Conservation (phyloP, 2,329 filamentous ascomycete genomes). For the Claviceps humidiphila region DNA sequence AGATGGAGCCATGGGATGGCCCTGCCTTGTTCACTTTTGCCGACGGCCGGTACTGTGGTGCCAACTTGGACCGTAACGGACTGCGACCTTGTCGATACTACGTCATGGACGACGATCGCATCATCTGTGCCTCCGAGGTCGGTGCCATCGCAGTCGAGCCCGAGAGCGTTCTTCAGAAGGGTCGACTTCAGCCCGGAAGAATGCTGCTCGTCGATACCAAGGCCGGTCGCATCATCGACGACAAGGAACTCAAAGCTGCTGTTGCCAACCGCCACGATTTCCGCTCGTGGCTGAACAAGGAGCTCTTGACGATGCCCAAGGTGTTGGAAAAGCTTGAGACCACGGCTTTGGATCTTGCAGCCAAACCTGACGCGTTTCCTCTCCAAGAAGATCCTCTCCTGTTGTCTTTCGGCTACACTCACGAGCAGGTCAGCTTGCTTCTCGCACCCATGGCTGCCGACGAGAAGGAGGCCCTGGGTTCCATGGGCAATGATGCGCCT, state of each 20-base stretch:
- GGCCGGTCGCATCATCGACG: constrained; percentile 82
- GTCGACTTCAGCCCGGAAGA: constrained; percentile 81
- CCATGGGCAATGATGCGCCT: constrained; percentile 95
- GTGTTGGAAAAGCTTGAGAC: constrained; percentile 49
- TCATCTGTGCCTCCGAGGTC: constrained; percentile 93
- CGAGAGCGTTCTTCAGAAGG: constrained; percentile 82
- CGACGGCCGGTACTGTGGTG: constrained; percentile 91
- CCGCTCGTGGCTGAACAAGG: constrained; percentile 71
- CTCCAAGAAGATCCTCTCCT: constrained; percentile 78
- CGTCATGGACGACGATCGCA: constrained; percentile 89
- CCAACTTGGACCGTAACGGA: constrained; percentile 91
- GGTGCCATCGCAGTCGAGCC: constrained; percentile 87
- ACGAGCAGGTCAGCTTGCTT: constrained; percentile 86
- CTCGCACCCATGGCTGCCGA: constrained; percentile 93
- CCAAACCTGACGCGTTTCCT: constrained; percentile 52
- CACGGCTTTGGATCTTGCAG: constrained; percentile 47
- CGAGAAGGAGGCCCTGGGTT: constrained; percentile 91
- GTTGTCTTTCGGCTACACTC: constrained; percentile 82
- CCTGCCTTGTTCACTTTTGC: constrained; percentile 95
- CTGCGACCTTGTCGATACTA: constrained; percentile 94
- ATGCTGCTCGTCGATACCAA: constrained; percentile 94
- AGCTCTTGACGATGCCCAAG: constrained; percentile 69
- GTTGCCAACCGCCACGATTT: constrained; percentile 84
- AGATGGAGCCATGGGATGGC: constrained; percentile 99
- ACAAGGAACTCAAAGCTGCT: constrained; percentile 78